These are phyloP conservation scores for Aspergillus funiculosus DNA, from an alignment of 495 filamentous ascomycete genomes.

Conservation along the genomic window DNA sequence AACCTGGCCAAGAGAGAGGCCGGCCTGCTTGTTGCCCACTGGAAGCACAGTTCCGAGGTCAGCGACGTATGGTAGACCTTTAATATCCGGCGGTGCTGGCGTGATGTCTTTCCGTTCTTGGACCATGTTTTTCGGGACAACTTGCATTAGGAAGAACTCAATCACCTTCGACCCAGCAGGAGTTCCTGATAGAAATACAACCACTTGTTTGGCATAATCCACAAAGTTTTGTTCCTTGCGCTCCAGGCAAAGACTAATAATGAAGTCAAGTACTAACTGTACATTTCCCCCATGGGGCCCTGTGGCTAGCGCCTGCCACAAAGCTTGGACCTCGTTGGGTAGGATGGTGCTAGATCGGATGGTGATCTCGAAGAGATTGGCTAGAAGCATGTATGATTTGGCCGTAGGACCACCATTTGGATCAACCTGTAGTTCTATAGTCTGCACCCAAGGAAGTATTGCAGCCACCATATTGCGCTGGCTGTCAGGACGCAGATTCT, in stretches of 20 bases:
- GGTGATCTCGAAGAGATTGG: conserved; percentile 94
- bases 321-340: conserved; percentile 93
- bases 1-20: conserved; percentile 86
- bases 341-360: conserved; percentile 81
- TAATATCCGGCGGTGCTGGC: conserved; percentile 66
- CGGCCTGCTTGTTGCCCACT: conserved; percentile 80
- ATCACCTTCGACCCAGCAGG: conserved; percentile 87
- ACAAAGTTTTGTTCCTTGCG: conserved; percentile 95
- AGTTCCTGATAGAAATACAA: conserved; percentile 89
- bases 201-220: conserved; percentile 93
- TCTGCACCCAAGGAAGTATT: conserved; percentile 93
- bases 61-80: conserved; percentile 78
- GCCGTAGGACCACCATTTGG: conserved; percentile 86
- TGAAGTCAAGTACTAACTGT: conserved; percentile 87
- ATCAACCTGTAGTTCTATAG: conserved; percentile 88
- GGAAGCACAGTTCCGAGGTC: conserved; percentile 76
- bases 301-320: conserved; percentile 95
- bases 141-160: conserved; percentile 85
- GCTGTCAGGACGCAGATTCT: conserved; percentile 66
- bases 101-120: conserved; percentile 71
- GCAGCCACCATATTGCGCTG: conserved; percentile 93
- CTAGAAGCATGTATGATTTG: conserved; percentile 88
- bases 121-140: conserved; percentile 86
- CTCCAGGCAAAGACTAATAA: conserved; percentile 87
- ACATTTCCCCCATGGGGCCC: conserved; percentile 95